Evolutionary conservation across 441 rosid species (phyloP).

Genomic region (Cnidoscolus chayamansa): DNA sequence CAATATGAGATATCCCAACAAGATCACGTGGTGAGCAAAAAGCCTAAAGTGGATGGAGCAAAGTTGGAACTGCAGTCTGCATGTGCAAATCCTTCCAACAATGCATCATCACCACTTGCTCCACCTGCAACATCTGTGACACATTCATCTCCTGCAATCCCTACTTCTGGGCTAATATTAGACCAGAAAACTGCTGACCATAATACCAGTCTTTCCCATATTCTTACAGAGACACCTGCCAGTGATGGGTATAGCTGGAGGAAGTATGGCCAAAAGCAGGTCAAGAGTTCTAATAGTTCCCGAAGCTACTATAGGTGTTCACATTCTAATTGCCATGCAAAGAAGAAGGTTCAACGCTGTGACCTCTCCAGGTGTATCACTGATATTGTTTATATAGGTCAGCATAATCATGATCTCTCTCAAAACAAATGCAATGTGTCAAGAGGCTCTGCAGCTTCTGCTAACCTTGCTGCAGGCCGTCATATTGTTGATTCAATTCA

Average conservation of each 20-base stretch:
- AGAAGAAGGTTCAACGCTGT: slow-evolving; percentile 31
- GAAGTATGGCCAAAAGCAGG: slow-evolving; percentile 31
- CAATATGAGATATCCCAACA: background rate
- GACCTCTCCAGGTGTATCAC: slow-evolving; percentile 16
- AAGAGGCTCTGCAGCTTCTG: slow-evolving; percentile 5
- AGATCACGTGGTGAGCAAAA: slow-evolving; percentile 6
- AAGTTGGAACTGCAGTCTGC: slow-evolving; percentile 1
- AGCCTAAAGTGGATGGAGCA: slow-evolving; percentile 3
- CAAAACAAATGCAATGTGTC: slow-evolving; percentile 19
- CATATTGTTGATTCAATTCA: slow-evolving; percentile 7
- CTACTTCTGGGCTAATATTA: background rate
- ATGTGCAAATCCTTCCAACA: slow-evolving; percentile 4
- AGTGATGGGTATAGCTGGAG: slow-evolving; percentile 31
- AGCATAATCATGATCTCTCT: slow-evolving; percentile 23
- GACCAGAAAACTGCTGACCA: background rate
- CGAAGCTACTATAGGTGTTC: slow-evolving; percentile 31
- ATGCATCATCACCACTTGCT: background rate
- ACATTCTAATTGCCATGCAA: slow-evolving; percentile 21
- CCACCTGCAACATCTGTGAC: slow-evolving; percentile 5
- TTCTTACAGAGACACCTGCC: slow-evolving; percentile 4
- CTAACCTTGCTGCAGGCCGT: background rate
- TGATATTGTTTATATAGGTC: slow-evolving; percentile 22
- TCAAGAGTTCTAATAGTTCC: slow-evolving; percentile 24
- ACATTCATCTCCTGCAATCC: slow-evolving; percentile 7
- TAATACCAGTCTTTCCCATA: background rate